Evolutionary conservation across 1,284 basidiomycete genomes (phyloP).

Genomic region (Leccinum insolens): DNA sequence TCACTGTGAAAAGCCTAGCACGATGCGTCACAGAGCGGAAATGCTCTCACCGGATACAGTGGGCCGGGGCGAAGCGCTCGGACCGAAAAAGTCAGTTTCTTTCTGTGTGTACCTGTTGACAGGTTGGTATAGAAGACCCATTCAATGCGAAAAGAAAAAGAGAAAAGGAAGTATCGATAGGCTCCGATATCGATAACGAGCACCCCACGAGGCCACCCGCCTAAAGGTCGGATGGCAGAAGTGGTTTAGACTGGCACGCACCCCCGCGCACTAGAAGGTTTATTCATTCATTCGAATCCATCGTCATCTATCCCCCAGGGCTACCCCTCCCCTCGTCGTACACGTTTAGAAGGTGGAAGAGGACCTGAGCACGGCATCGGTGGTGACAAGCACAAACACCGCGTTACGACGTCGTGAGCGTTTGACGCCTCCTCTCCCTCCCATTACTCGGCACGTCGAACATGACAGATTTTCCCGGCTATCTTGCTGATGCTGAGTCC

Average conservation of each 20-base stretch:
- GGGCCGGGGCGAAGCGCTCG: neutral
- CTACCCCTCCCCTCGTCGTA: neutral
- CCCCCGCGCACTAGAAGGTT: neutral
- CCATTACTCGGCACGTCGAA: neutral
- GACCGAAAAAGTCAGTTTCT: neutral
- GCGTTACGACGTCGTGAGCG: neutral
- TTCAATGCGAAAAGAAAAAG: neutral
- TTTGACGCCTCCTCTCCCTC: neutral
- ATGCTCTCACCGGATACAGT: neutral
- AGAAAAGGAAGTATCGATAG: constrained; percentile 12
- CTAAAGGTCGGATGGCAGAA: neutral
- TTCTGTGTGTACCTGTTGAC: constrained; percentile 12
- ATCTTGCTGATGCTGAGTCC: neutral
- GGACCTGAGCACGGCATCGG: constrained; percentile 9
- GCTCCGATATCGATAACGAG: constrained; percentile 6
- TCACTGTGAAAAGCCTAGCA: constrained; percentile 4
- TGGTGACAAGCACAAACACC: constrained; percentile 10
- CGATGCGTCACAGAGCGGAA: neutral
- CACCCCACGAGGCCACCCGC: constrained; percentile 13
- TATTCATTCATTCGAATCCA: neutral
- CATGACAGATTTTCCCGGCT: neutral
- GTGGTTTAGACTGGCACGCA: constrained; percentile 7
- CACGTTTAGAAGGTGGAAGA: neutral
- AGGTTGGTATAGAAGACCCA: neutral
- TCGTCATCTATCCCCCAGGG: neutral